These are phyloP conservation scores for Eleusine coracana DNA, from an alignment of 176 grass and related monocot genomes.

Conservation along the genomic window DNA sequence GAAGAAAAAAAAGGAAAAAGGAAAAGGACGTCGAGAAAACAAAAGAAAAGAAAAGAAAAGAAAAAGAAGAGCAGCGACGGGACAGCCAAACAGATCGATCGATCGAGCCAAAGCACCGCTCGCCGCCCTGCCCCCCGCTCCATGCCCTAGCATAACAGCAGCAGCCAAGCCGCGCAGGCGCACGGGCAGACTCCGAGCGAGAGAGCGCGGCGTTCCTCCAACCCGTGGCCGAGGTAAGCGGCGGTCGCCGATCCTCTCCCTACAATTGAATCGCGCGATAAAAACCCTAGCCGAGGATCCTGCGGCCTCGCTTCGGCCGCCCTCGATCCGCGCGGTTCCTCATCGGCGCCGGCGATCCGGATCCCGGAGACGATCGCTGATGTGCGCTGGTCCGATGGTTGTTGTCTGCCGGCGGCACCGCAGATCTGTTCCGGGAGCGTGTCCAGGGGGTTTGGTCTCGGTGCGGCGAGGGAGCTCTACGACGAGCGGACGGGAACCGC, in stretches of 20 bases:
- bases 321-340: neutral
- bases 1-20: too few relatives aligned
- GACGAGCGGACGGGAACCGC: neutral
- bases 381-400: too few relatives aligned
- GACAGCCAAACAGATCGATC: neutral
- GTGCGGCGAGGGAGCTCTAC: neutral
- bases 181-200: neutral
- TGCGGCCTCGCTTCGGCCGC: neutral
- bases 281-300: constrained; percentile 24
- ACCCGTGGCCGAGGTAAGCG: constrained; percentile 13
- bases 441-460: neutral
- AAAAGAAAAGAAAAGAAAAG: neutral
- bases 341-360: neutral
- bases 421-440: neutral
- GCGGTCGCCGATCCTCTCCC: neutral
- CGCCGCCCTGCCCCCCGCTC: neutral
- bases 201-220: constrained; percentile 1
- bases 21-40: neutral
- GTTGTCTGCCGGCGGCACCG: neutral
- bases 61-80: neutral
- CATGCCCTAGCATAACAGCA: constrained; percentile 17
- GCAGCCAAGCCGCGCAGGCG: neutral
- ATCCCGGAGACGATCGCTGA: neutral
- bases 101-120: neutral
- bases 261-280: neutral